Evolutionary conservation across 306 rosid genomes (phyloP), one percentile per base, ranked within the genome.

Genomic region (Mucuna pruriens): DNA sequence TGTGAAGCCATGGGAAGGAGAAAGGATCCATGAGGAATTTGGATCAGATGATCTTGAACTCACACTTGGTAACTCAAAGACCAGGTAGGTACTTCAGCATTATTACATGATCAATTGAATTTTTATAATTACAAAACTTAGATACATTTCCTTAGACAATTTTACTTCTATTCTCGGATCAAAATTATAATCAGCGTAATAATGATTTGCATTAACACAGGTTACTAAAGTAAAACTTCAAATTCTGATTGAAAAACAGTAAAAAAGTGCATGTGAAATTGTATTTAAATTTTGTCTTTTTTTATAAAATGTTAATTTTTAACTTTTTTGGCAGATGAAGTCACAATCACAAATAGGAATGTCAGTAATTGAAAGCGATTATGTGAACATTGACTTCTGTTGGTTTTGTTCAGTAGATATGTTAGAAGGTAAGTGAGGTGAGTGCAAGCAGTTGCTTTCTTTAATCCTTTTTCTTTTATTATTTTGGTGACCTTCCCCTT

Each of bases 1-100:
- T 72, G 97, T 95, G 45, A 95, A 95, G 92, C 92, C 99, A 52
- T 95, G 99, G 99, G 97, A 92, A 87, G 99, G 99, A 68, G 99
- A 95, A 74, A 88, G 97, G 65, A 95, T 95, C 80, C 97, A 93
- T 20, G 99, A 95, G 84, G 99, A 89, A 49, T 89, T 89, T 75
- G 94, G 86, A 57, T 79, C 97, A 4, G 99, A 95, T 87, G 99
- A 95, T 78, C 94, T 95, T 54, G 99, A 91, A 83, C 99, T 95
- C 79, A 93, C 99, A 70, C 99, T 95, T 75, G 99, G 99, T 70
- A 89, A 87, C 93, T 93, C 99, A 71, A 93, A 79, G 77, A 87
- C 95, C 81, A 93, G 99, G 97, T 93, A 93, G 99, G 97, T 93
- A 63, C 52, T 29, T 38, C 12, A 23, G 25, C 40, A 9, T 72